phyloP scores from a whole-genome alignment of 192 early-diverging fungal genomes.

The Podila epicladia region DNA sequence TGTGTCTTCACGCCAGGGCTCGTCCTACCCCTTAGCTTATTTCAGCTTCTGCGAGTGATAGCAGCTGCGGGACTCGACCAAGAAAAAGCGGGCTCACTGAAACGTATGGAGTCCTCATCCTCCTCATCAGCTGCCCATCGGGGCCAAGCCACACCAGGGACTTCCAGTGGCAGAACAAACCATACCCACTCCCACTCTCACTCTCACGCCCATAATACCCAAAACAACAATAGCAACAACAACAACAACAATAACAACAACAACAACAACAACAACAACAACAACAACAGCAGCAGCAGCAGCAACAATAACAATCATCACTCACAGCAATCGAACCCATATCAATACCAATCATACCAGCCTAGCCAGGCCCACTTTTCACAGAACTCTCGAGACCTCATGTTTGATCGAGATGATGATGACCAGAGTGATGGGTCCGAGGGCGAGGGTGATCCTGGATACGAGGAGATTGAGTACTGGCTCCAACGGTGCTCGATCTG shows the following conservation, averaged over 20 bases:
- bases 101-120: constrained; percentile 1
- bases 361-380: too few relatives aligned
- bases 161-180: not conserved
- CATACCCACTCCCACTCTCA: not conserved
- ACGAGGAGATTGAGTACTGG: constrained; percentile 62
- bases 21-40: constrained; percentile 23
- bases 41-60: constrained; percentile 20
- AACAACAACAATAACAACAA: not conserved
- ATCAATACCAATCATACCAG: not conserved
- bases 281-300: too few relatives aligned
- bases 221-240: not conserved
- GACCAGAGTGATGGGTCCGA: constrained; percentile 41
- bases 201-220: not conserved
- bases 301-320: too few relatives aligned
- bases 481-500: constrained; percentile 66
- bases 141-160: not conserved
- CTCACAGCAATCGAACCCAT: not conserved
- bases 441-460: constrained; percentile 27
- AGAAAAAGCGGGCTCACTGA: not conserved
- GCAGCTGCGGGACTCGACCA: constrained; percentile 1
- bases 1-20: constrained; percentile 22
- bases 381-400: not conserved
- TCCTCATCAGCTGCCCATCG: not conserved
- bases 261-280: not conserved
- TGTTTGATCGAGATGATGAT: constrained; percentile 22